Conservation (phyloP, 208 protist genomes). For the Trichomonas gallinae region DNA sequence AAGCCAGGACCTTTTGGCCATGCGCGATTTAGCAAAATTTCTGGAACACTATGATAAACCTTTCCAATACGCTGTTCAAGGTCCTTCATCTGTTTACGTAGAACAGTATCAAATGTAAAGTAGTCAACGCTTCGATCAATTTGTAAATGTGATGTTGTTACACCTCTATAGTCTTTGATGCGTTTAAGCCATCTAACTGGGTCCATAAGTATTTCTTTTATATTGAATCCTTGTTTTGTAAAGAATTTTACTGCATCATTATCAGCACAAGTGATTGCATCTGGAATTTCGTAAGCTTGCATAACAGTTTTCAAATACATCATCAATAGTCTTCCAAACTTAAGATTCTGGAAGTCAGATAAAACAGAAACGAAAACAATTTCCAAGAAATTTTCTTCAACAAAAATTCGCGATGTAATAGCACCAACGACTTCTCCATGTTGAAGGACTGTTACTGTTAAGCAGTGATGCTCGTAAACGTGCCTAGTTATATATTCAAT, state of each 20-base stretch:
- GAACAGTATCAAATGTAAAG: constrained; percentile 41
- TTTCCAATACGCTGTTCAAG: background rate
- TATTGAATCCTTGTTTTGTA: constrained; percentile 56
- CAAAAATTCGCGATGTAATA: constrained; percentile 57
- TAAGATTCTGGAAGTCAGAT: constrained; percentile 50
- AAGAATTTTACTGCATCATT: constrained; percentile 70
- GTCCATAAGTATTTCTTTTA: constrained; percentile 37
- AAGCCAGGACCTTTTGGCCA: background rate
- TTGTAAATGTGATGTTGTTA: constrained; percentile 57
- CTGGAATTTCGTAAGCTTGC: constrained; percentile 42
- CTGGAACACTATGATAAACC: background rate
- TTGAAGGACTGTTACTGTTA: background rate
- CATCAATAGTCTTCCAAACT: constrained; percentile 56
- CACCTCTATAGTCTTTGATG: constrained; percentile 70
- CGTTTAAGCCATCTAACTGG: constrained; percentile 52
- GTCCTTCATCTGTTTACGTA: constrained; percentile 40
- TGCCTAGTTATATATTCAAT: constrained; percentile 60
- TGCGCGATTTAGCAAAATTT: background rate
- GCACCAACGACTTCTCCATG: constrained; percentile 52
- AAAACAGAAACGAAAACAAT: constrained; percentile 67
- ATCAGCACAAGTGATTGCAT: constrained; percentile 69
- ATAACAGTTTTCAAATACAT: constrained; percentile 52
- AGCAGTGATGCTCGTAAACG: constrained; percentile 47
- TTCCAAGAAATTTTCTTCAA: constrained; percentile 53
- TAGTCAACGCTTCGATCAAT: constrained; percentile 54